Evolutionary conservation across 2,329 filamentous ascomycete species (phyloP).

Genomic region (Scytalidium sp.): DNA sequence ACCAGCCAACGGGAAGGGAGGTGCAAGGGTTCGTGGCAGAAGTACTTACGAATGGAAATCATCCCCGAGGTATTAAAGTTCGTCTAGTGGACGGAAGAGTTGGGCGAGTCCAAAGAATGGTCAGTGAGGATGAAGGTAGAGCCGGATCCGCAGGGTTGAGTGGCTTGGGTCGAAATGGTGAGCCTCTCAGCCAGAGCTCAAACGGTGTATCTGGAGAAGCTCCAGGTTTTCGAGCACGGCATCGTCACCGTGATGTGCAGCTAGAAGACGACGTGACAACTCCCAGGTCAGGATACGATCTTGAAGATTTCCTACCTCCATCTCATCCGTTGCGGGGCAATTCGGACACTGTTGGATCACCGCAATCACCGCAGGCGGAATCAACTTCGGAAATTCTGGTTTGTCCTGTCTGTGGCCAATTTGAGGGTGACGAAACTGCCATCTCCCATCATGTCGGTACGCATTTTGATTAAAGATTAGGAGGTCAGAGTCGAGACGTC

Average conservation of each 20-base stretch:
- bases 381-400: neutral
- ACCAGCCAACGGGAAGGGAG: slow-evolving; percentile 26
- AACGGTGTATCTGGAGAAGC: neutral
- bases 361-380: neutral
- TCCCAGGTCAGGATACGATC: neutral
- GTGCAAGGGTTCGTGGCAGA: slow-evolving; percentile 25
- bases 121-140: slow-evolving; percentile 14
- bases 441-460: slow-evolving; percentile 25
- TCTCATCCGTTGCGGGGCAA: neutral
- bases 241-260: neutral
- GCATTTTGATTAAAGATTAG: slow-evolving; percentile 21
- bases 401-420: slow-evolving; percentile 26
- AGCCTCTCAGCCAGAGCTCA: neutral
- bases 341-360: neutral
- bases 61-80: slow-evolving; percentile 29
- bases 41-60: slow-evolving; percentile 24
- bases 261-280: neutral
- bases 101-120: slow-evolving; percentile 26
- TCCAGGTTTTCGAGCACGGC: neutral
- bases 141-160: slow-evolving; percentile 11
- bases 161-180: slow-evolving; percentile 16
- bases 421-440: slow-evolving; percentile 25
- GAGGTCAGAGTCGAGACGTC: neutral
- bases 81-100: slow-evolving; percentile 25
- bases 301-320: neutral